A percentile compares a stretch with the other conserved stretches of the same genome.
Evolutionary conservation across 2,329 filamentous ascomycete genomes (phyloP).

Genomic region (Ascochyta rabiei): DNA sequence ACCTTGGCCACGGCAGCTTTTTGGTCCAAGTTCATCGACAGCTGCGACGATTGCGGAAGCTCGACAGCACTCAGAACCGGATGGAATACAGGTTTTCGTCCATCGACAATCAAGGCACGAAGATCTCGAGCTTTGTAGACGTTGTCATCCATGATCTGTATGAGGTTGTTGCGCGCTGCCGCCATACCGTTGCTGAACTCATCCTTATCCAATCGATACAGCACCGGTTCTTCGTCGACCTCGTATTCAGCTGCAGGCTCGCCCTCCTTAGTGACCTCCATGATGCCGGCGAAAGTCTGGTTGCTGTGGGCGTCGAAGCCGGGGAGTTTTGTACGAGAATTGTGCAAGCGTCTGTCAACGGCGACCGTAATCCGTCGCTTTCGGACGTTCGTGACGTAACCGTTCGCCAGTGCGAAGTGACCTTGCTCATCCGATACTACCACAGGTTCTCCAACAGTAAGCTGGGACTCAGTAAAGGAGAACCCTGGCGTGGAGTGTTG

Average conservation of each 20-base stretch:
- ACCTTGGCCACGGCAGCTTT: constrained; percentile 87
- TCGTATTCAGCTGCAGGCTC: constrained; percentile 34
- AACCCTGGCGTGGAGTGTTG: constrained; percentile 65
- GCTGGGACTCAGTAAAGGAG: constrained; percentile 90
- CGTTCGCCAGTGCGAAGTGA: constrained; percentile 92
- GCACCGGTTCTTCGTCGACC: constrained; percentile 61
- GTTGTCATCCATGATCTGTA: constrained; percentile 86
- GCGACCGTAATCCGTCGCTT: constrained; percentile 81
- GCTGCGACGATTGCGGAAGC: constrained; percentile 59
- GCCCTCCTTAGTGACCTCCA: constrained; percentile 74
- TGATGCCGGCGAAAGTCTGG: constrained; percentile 88
- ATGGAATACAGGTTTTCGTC: constrained; percentile 75
- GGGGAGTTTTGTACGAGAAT: constrained; percentile 74
- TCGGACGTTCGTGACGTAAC: constrained; percentile 80
- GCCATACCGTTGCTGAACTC: constrained; percentile 99
- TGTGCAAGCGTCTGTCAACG: constrained; percentile 88
- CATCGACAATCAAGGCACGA: constrained; percentile 80
- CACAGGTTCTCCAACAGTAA: constrained; percentile 85
- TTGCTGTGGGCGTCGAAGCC: constrained; percentile 79
- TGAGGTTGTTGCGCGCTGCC: constrained; percentile 88
- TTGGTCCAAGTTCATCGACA: constrained; percentile 85
- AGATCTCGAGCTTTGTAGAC: constrained; percentile 73
- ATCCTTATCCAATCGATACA: constrained; percentile 93
- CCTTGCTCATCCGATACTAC: constrained; percentile 96
- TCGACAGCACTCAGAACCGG: constrained; percentile 66